Conservation (phyloP, 306 rosid genomes). For the Fagus sylvatica region DNA sequence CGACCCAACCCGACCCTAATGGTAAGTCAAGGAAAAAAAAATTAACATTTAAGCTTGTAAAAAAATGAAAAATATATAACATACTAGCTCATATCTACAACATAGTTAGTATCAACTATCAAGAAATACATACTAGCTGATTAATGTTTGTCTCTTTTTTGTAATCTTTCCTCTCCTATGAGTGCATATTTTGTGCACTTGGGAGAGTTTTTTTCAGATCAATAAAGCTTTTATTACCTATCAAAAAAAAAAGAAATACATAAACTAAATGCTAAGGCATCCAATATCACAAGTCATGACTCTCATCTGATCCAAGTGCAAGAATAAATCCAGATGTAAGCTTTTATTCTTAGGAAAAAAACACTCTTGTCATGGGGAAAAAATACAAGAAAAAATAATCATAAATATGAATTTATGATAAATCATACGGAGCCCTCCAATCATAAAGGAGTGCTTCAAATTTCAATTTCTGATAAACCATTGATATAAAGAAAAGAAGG, state of each 20-base stretch:
- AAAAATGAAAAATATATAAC: background rate
- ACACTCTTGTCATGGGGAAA: background rate
- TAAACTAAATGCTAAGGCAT: background rate
- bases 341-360: background rate
- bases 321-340: background rate
- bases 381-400: background rate
- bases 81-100: background rate
- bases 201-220: no score
- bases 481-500: conserved; percentile 3
- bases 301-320: background rate
- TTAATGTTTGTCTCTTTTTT: no score
- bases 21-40: background rate
- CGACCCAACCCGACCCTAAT: no score
- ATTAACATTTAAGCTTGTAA: background rate
- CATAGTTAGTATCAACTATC: background rate
- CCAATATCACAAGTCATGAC: background rate
- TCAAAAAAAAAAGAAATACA: background rate
- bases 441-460: background rate
- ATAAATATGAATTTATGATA: background rate
- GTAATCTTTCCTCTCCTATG: no score
- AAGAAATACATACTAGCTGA: no score
- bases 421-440: background rate
- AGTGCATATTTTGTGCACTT: no score
- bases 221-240: no score
- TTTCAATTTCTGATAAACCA: conserved; percentile 6